Conservation (phyloP, 371 early-diverging fungal species). For the Actinomucor elegans region DNA sequence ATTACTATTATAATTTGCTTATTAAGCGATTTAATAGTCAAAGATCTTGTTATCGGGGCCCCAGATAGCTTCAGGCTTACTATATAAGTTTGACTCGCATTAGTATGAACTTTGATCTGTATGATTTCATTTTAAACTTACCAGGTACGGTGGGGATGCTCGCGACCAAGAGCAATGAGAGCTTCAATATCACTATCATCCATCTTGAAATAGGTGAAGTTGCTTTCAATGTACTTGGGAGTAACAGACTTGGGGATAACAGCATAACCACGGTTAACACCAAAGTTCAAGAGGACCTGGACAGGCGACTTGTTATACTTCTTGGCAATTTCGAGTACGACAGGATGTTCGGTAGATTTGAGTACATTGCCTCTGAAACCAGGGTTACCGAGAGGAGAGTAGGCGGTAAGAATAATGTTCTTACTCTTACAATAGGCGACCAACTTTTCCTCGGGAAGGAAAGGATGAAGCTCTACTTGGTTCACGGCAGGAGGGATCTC, state of each 20-base stretch:
- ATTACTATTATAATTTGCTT: too few relatives aligned
- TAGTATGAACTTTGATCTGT: too few relatives aligned
- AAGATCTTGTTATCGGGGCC: conserved; percentile 6
- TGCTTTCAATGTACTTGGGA: conserved; percentile 45
- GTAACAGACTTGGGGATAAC: conserved; percentile 63
- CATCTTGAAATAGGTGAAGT: conserved; percentile 37
- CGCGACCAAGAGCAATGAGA: conserved; percentile 32
- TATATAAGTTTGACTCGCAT: too few relatives aligned
- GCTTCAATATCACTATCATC: conserved; percentile 30
- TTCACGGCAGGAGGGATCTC: conserved; percentile 81
- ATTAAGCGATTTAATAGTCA: not conserved
- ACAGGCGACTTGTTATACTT: conserved; percentile 68
- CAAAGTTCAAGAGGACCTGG: conserved; percentile 80
- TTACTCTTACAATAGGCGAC: conserved; percentile 37
- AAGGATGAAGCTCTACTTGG: conserved; percentile 73
- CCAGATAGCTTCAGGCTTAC: conserved; percentile 6
- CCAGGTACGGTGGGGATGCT: conserved; percentile 25
- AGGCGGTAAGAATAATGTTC: conserved; percentile 43
- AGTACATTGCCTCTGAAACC: conserved; percentile 19
- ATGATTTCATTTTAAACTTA: not conserved
- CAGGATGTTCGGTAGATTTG: conserved; percentile 27
- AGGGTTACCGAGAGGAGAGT: conserved; percentile 46
- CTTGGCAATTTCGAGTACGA: conserved; percentile 55
- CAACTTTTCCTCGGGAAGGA: conserved; percentile 41
- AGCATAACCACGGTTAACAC: conserved; percentile 63